Evolutionary conservation across 2,329 filamentous ascomycete species (phyloP).

Genomic region (Aureobasidium sp.): DNA sequence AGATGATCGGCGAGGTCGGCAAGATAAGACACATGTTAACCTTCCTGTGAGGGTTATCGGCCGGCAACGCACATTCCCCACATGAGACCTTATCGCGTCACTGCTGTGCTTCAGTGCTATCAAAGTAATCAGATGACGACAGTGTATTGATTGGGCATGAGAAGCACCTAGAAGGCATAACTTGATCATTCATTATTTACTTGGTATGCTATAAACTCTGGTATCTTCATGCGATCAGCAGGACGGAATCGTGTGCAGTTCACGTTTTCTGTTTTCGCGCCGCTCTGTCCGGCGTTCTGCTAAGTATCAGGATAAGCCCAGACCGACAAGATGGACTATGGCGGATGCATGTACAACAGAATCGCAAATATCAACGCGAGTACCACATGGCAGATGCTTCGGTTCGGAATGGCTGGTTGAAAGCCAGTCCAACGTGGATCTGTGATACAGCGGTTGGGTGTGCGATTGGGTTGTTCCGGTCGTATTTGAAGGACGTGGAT

Average conservation of each 20-base stretch:
- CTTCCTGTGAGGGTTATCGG: not conserved
- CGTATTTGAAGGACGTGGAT: no score
- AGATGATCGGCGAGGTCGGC: not conserved
- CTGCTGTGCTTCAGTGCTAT: not conserved
- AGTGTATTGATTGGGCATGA: not conserved
- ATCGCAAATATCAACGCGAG: not conserved
- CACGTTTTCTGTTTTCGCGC: not conserved
- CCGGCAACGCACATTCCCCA: not conserved
- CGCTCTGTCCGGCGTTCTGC: not conserved
- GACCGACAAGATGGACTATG: not conserved
- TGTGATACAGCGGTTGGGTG: not conserved
- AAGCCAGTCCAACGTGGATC: not conserved
- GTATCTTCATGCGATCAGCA: not conserved
- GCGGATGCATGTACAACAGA: not conserved
- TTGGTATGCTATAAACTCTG: constrained; percentile 6
- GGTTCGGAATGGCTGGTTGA: constrained; percentile 7
- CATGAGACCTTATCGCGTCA: not conserved
- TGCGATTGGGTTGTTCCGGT: not conserved
- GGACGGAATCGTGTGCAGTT: not conserved
- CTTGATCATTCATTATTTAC: not conserved
- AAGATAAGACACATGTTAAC: not conserved
- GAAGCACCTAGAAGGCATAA: not conserved
- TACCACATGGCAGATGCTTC: not conserved
- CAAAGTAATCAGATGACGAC: not conserved
- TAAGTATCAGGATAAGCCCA: not conserved